phyloP scores from a whole-genome alignment of 257 asterid species.

The Voacanga thouarsii region DNA sequence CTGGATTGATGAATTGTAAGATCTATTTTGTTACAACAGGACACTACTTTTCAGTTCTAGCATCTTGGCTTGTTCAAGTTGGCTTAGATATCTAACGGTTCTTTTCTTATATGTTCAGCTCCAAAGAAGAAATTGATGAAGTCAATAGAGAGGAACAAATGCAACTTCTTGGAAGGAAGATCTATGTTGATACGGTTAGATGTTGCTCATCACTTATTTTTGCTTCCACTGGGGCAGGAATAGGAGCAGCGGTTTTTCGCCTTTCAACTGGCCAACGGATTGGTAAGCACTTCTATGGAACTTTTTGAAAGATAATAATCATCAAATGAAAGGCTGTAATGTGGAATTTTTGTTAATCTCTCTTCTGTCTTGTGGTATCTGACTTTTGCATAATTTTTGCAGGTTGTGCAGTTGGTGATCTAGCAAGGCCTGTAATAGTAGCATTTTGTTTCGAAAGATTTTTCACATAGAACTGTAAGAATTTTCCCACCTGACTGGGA shows the following conservation, averaged over 20 bases:
- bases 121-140: slow-evolving; percentile 36
- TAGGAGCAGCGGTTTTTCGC: slow-evolving; percentile 57
- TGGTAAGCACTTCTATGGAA: slow-evolving; percentile 36
- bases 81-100: slow-evolving; percentile 63
- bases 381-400: slow-evolving; percentile 18
- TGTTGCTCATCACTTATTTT: slow-evolving; percentile 70
- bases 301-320: background rate
- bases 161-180: slow-evolving; percentile 50
- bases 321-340: background rate
- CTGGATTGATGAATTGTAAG: background rate
- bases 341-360: background rate
- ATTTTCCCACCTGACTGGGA: background rate
- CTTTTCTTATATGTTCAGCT: slow-evolving; percentile 33
- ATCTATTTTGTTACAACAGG: slow-evolving; percentile 42
- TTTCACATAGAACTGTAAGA: slow-evolving; percentile 35
- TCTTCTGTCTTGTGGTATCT: slow-evolving; percentile 2
- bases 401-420: slow-evolving; percentile 84
- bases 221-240: slow-evolving; percentile 89
- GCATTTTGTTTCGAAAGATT: slow-evolving; percentile 46
- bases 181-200: slow-evolving; percentile 45
- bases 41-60: slow-evolving; percentile 76
- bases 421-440: slow-evolving; percentile 67
- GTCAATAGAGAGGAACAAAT: slow-evolving; percentile 32
- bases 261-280: slow-evolving; percentile 95
- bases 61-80: slow-evolving; percentile 84